Conservation (phyloP, 495 filamentous ascomycete species). For the Penicillium riverlandense region DNA sequence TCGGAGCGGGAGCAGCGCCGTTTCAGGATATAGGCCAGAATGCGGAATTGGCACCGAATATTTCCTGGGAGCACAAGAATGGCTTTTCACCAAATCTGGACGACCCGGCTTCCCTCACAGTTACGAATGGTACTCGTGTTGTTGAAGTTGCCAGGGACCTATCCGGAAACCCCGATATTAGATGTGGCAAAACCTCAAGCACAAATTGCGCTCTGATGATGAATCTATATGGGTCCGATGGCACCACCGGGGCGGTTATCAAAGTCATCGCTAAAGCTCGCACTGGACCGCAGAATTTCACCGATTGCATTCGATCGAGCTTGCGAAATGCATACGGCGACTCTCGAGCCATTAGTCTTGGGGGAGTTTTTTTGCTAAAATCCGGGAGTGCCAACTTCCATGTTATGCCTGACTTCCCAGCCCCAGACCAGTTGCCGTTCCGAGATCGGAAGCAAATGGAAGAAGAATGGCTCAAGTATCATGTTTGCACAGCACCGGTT, state of each 20-base stretch:
- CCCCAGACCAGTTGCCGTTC: conserved; percentile 19
- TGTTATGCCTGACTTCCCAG: conserved; percentile 39
- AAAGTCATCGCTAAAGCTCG: conserved; percentile 21
- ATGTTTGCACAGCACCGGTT: conserved; percentile 25
- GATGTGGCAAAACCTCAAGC: conserved; percentile 2
- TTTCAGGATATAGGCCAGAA: conserved; percentile 32
- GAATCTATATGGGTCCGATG: conserved; percentile 28
- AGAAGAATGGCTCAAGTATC: conserved; percentile 27
- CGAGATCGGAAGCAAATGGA: conserved; percentile 13
- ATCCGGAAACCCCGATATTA: not conserved
- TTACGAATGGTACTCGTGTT: conserved; percentile 11
- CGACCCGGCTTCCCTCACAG: conserved; percentile 5
- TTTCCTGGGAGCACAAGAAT: conserved; percentile 11
- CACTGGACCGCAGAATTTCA: conserved; percentile 23
- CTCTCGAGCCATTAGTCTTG: conserved; percentile 20
- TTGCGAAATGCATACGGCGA: conserved; percentile 20
- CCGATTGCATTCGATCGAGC: conserved; percentile 21
- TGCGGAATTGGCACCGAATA: conserved; percentile 30
- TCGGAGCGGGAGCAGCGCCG: conserved; percentile 34
- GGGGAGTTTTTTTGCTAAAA: conserved; percentile 30
- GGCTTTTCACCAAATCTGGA: conserved; percentile 9
- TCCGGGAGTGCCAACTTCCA: conserved; percentile 27
- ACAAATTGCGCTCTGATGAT: conserved; percentile 33
- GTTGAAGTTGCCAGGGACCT: conserved; percentile 3
- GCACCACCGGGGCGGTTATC: conserved; percentile 21